Conservation (phyloP, 2,329 filamentous ascomycete genomes). For the Penicillium frequentans region DNA sequence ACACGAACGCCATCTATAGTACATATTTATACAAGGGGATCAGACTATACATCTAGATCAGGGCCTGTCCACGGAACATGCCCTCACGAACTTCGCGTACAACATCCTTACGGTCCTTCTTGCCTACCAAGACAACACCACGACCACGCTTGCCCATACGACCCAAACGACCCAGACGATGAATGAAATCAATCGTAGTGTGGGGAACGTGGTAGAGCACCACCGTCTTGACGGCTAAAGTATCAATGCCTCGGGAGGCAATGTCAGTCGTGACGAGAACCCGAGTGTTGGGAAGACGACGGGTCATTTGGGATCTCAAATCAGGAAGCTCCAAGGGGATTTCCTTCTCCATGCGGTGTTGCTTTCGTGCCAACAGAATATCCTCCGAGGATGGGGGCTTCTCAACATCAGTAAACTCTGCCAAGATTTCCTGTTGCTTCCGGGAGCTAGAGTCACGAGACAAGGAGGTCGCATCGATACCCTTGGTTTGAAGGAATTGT, state of each 20-base stretch:
- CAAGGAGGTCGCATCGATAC: conserved; percentile 82
- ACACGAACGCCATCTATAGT: conserved; percentile 3
- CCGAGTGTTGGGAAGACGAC: conserved; percentile 72
- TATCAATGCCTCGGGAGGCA: conserved; percentile 91
- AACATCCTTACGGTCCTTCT: conserved; percentile 83
- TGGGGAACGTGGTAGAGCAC: conserved; percentile 97
- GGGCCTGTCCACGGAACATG: conserved; percentile 77
- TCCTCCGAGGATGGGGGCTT: conserved; percentile 38
- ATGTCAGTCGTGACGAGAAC: conserved; percentile 94
- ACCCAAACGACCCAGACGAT: conserved; percentile 86
- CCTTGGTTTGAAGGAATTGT: conserved; percentile 75
- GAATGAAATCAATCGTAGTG: conserved; percentile 96
- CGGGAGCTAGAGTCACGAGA: conserved; percentile 80
- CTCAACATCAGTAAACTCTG: conserved; percentile 63
- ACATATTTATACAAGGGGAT: conserved; percentile 4
- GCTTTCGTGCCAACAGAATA: conserved; percentile 32
- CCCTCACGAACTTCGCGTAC: conserved; percentile 89
- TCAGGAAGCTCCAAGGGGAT: conserved; percentile 44
- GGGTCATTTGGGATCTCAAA: conserved; percentile 32
- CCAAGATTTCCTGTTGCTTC: conserved; percentile 73
- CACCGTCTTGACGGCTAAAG: conserved; percentile 83
- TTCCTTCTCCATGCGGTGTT: conserved; percentile 34
- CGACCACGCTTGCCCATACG: conserved; percentile 88
- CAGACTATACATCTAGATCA: conserved; percentile 55
- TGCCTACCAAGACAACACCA: conserved; percentile 87